Conservation (phyloP, 495 filamentous ascomycete genomes). For the Lasiosphaeria ovina region DNA sequence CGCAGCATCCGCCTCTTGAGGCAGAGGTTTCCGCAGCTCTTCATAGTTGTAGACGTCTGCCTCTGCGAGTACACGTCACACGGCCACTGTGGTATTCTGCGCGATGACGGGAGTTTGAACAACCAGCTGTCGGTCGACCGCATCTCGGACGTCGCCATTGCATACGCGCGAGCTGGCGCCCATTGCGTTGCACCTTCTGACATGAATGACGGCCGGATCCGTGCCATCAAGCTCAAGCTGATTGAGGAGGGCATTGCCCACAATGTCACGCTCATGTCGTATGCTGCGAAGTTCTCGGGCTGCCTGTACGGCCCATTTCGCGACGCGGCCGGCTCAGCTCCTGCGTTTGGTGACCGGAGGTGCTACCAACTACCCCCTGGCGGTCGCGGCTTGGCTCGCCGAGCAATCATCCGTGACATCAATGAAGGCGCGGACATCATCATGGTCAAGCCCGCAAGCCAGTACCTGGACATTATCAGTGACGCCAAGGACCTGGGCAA, state of each 20-base stretch:
- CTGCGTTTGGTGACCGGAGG: constrained; percentile 88
- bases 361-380: constrained; percentile 96
- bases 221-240: constrained; percentile 93
- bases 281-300: constrained; percentile 94
- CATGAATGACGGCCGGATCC: constrained; percentile 97
- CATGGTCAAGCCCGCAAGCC: constrained; percentile 96
- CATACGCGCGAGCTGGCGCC: constrained; percentile 88
- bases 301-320: constrained; percentile 97
- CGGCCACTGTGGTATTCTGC: constrained; percentile 92
- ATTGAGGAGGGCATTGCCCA: constrained; percentile 90
- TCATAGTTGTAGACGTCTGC: constrained; percentile 89
- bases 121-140: constrained; percentile 89
- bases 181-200: constrained; percentile 97
- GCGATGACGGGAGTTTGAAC: constrained; percentile 88
- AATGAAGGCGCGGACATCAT: constrained; percentile 94
- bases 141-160: constrained; percentile 87
- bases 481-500: constrained; percentile 91
- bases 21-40: constrained; percentile 79
- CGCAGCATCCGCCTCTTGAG: constrained; percentile 77
- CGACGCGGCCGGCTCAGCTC: constrained; percentile 88
- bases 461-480: constrained; percentile 92
- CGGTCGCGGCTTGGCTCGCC: constrained; percentile 86
- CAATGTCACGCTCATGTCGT: constrained; percentile 89
- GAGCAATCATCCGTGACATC: constrained; percentile 88
- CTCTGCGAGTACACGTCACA: constrained; percentile 99